Conservation (phyloP, 805 yeast genomes). For the Komagataella pastoris region DNA sequence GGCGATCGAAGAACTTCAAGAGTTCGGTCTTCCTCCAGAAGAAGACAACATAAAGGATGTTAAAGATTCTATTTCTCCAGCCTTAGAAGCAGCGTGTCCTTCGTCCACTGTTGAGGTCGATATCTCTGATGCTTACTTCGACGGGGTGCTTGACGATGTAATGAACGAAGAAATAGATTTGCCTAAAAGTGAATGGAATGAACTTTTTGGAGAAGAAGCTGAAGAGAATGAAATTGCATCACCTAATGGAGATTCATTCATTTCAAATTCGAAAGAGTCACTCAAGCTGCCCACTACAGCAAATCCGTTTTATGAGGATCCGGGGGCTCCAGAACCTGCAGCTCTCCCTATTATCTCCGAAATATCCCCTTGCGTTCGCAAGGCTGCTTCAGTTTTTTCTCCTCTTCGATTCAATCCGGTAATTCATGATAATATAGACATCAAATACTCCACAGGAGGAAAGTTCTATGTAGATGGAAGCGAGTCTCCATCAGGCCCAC, state of each 20-base stretch:
- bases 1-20: not conserved
- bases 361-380: conserved; percentile 20
- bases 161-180: not conserved
- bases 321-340: conserved; percentile 73
- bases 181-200: not conserved
- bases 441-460: conserved; percentile 84
- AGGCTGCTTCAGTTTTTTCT: conserved; percentile 58
- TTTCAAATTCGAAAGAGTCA: not conserved
- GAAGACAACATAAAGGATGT: not conserved
- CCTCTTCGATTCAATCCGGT: conserved; percentile 75
- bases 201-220: conserved; percentile 1
- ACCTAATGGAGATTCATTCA: conserved; percentile 1
- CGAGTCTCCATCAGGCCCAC: not conserved
- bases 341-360: conserved; percentile 33
- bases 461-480: conserved; percentile 48
- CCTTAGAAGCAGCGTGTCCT: not conserved
- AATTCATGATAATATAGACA: conserved; percentile 63
- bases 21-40: not conserved
- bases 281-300: conserved; percentile 9
- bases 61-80: not conserved
- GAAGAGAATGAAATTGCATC: conserved; percentile 2
- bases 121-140: not conserved
- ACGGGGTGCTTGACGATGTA: not conserved
- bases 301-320: conserved; percentile 55
- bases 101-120: not conserved